Base-by-base conservation (phyloP, 352 stramenopile genomes). In the Pythium phragmitis region DNA sequence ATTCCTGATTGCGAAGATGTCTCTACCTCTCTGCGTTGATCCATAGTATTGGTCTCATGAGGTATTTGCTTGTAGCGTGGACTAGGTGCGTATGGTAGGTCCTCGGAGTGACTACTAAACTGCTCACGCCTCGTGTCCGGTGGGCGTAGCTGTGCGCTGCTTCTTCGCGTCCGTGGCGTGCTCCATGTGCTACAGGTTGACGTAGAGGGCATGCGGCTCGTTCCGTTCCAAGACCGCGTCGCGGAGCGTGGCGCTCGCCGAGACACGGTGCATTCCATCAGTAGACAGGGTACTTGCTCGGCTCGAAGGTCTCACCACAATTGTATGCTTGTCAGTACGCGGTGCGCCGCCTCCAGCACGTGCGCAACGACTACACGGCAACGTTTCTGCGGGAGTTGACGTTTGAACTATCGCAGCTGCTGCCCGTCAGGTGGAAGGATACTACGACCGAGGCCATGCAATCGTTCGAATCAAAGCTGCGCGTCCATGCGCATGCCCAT, bases 301-400 rank as follows among this genome's bases (percentile, higher is more conserved):
- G 37, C 2, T 12, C 39, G 9, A 19, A n/a, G 17, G 17, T 16
- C 19, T 36, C 36, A 33, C 9, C 12, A 21, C 34, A 2, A 17
- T 46, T 16, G 39, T 19, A 21, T 19, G 8, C 12, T 19, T 21
- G 1, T 23, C 34, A 89, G 80, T 79, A 76, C 21, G 80, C 76
- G 7, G 63, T 89, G 41, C 77, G 80, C 1, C 70, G 77, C 19
- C 61, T 89, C 43, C 72, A 69, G 36, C 59, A 79, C 43, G 70
- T 61, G 3, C 63, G 60, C 39, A 65, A 51, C 3, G 55, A 77
- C 0, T 43, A 60, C 17, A 75, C 36, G 58, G 61, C 19, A 34
- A 43, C 51, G 17, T 36, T 57, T 8, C 59, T 88, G 8, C 75
- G 75, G 2, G 58, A 77, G 3, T 30, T 85, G 5, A 46, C 63